Base-by-base conservation (phyloP, 345 rosid species). In the Hypericum androsaemum region DNA sequence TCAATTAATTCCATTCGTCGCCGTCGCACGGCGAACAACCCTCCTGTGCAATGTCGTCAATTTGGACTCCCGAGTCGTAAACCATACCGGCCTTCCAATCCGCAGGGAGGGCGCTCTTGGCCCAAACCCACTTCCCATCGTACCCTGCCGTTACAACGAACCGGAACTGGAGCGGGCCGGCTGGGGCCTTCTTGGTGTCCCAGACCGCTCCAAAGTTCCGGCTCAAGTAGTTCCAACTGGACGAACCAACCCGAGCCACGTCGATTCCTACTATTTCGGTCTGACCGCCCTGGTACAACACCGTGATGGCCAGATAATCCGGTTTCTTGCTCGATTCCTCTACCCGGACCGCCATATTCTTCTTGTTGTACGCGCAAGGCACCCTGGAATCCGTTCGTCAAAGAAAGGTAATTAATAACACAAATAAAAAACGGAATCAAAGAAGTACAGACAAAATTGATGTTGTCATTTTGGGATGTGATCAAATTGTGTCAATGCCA, bases 231-330 rank as follows among this genome's bases (percentile, higher is more conserved):
- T 64, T 60, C 98, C 98, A 87, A 12, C 54, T 72, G 2, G 94
- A 72, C 1, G 89, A 78, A 13, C 89, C 86, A 2, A 82, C 84
- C 66, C 67, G 69, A 16, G 96, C 95, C 7, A 88, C 75, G 64
- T 88, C 96, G 3, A 88, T 66, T 50, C 62, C 82, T 8, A 92
- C 96, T 0, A 92, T 56, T 55, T 92, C 96, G 0, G 98, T 92
- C 67, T 92, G 96, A 7, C 98, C 98, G 14, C 98, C 98, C 65
- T 88, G 96, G 64, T 83, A 75, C 58, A 88, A 63, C 39, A 88
- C 43, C 65, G 85, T 83, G 6, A 92, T 55, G 11, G 94, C 84
- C 62, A 92, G 59, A 69, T 88, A 83, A 50, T 74, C 12, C 43
- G 95, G 84, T 28, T 92, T 78, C 10, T 68, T 37, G 74, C 95